Conservation (phyloP, 805 yeast genomes). For the Blastobotrys chiropterorum region DNA sequence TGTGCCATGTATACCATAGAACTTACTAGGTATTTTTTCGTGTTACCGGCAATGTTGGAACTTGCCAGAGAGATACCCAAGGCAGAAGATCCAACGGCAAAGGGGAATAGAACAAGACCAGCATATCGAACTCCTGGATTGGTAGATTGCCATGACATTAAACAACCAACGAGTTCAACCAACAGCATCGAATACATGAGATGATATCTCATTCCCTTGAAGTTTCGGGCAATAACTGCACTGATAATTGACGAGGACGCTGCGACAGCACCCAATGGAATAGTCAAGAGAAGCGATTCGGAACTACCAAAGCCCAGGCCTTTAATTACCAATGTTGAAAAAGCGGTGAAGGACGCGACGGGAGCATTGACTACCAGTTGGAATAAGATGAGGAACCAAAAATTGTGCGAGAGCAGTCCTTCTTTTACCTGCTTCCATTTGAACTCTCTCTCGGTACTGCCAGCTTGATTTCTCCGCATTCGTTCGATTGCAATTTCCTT, state of each 20-base stretch:
- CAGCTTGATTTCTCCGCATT: constrained; percentile 33
- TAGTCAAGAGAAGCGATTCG: constrained; percentile 39
- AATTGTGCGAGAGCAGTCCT: constrained; percentile 41
- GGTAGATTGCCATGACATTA: constrained; percentile 11
- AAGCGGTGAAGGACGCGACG: constrained; percentile 37
- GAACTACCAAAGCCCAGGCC: constrained; percentile 31
- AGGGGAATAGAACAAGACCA: constrained; percentile 12
- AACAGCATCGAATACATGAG: constrained; percentile 5
- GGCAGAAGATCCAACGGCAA: constrained; percentile 11
- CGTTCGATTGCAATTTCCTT: constrained; percentile 44
- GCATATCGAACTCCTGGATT: constrained; percentile 5
- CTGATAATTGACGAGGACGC: constrained; percentile 4
- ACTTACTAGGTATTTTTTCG: constrained; percentile 46
- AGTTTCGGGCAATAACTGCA: constrained; percentile 11
- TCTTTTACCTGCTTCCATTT: constrained; percentile 44
- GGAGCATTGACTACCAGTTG: constrained; percentile 26
- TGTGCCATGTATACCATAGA: constrained; percentile 53
- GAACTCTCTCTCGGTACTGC: constrained; percentile 41
- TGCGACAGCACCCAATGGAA: constrained; percentile 38
- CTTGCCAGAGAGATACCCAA: constrained; percentile 34
- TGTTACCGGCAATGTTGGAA: constrained; percentile 45
- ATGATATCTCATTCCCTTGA: constrained; percentile 7
- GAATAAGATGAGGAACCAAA: constrained; percentile 34
- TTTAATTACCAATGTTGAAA: constrained; percentile 40
- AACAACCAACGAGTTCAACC: constrained; percentile 10